phyloP scores from a whole-genome alignment of 75 land plant species.

The Adiantum capillusveneris region DNA sequence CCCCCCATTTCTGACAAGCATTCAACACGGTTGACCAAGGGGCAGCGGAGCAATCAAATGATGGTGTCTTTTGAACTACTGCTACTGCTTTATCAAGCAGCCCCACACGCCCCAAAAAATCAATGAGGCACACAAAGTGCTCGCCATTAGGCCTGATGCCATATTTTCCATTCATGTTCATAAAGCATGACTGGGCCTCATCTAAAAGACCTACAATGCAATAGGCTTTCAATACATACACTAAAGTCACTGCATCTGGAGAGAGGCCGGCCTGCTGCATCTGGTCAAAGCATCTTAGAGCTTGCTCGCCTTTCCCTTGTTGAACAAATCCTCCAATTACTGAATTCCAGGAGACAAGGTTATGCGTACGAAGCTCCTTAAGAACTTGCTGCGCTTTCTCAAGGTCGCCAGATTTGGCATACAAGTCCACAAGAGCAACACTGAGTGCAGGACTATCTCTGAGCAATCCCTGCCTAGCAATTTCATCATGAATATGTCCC shows the following conservation, averaged over 20 bases:
- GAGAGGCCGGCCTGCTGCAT: slow-evolving; percentile 5
- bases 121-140: slow-evolving; percentile 23
- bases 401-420: slow-evolving; percentile 15
- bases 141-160: slow-evolving; percentile 1
- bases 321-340: slow-evolving; percentile 16
- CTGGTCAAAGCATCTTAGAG: slow-evolving; percentile 5
- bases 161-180: background rate
- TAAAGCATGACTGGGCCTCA: background rate
- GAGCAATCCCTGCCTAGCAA: background rate
- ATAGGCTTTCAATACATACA: slow-evolving; percentile 6
- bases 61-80: background rate
- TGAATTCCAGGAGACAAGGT: slow-evolving; percentile 16
- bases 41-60: background rate
- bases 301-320: slow-evolving; percentile 11
- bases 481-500: background rate
- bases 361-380: slow-evolving; percentile 3
- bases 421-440: slow-evolving; percentile 20
- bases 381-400: slow-evolving; percentile 8
- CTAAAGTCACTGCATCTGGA: slow-evolving; percentile 6
- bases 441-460: slow-evolving; percentile 1
- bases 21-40: slow-evolving; percentile 2
- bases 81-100: slow-evolving; percentile 6
- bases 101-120: slow-evolving; percentile 19
- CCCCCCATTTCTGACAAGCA: slow-evolving; percentile 5
- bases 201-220: slow-evolving; percentile 12